phyloP scores from a whole-genome alignment of 257 asterid species.

The Ophiorrhiza pumila region DNA sequence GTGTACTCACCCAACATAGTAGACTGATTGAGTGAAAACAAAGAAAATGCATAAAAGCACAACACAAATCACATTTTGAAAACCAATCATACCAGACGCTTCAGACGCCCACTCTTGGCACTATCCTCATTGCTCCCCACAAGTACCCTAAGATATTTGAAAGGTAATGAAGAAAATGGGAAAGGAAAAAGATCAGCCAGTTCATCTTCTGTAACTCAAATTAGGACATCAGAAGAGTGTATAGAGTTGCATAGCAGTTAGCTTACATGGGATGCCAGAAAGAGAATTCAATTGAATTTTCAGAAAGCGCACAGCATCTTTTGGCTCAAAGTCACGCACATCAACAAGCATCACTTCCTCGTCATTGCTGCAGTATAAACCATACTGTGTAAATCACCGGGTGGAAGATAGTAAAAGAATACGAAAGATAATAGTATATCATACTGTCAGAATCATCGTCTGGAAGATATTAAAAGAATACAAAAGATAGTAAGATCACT shows the following conservation, averaged over 20 bases:
- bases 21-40: not conserved
- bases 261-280: constrained; percentile 61
- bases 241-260: constrained; percentile 14
- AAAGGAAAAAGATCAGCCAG: constrained; percentile 14
- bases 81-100: constrained; percentile 55
- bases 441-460: constrained; percentile 7
- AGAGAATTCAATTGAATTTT: constrained; percentile 41
- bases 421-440: constrained; percentile 9
- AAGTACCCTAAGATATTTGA: constrained; percentile 44
- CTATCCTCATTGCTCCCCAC: constrained; percentile 51
- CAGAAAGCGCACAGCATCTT: constrained; percentile 50
- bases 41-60: not conserved
- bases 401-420: constrained; percentile 7
- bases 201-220: constrained; percentile 2
- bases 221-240: not conserved
- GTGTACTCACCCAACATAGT: not conserved
- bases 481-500: constrained; percentile 9
- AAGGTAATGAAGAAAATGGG: constrained; percentile 40
- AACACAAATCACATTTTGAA: not conserved
- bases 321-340: constrained; percentile 51
- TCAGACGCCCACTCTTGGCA: constrained; percentile 47
- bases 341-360: constrained; percentile 46
- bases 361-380: constrained; percentile 42
- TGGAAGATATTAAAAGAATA: constrained; percentile 6
- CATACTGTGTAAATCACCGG: constrained; percentile 3